A percentile compares a stretch with the other conserved stretches of the same genome.
These are phyloP conservation scores for Pichia phayaonensis DNA, from an alignment of 805 yeast species.

Conservation along the genomic window DNA sequence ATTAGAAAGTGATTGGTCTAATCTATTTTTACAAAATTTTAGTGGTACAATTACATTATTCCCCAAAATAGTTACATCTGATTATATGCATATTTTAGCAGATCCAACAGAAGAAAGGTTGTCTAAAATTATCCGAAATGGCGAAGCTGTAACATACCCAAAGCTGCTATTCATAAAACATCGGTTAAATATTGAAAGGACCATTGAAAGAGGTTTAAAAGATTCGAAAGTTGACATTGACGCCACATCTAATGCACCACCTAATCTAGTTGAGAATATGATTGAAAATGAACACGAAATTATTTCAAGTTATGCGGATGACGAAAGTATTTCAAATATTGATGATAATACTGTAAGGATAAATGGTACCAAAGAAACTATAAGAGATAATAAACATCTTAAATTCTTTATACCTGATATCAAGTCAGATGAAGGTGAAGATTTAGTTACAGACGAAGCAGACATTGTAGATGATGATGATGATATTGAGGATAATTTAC, in stretches of 20 bases:
- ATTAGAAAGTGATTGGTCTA: slow-evolving; percentile 75
- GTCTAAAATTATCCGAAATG: slow-evolving; percentile 47
- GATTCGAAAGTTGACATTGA: slow-evolving; percentile 6
- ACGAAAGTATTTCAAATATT: neutral
- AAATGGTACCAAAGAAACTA: neutral
- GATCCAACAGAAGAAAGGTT: slow-evolving; percentile 61
- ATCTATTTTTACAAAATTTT: slow-evolving; percentile 64
- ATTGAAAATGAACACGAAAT: neutral
- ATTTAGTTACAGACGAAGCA: neutral
- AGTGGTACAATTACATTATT: slow-evolving; percentile 71
- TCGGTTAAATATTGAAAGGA: slow-evolving; percentile 56
- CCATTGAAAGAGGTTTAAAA: slow-evolving; percentile 43
- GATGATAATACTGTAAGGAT: neutral
- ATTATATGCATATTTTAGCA: slow-evolving; percentile 54
- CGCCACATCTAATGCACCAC: slow-evolving; percentile 5
- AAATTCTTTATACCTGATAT: neutral
- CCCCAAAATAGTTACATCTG: slow-evolving; percentile 56
- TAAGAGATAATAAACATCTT: neutral
- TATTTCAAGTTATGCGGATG: neutral
- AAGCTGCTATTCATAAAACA: slow-evolving; percentile 57
- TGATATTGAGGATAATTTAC: neutral
- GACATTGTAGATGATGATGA: slow-evolving; percentile 10
- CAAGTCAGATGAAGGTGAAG: neutral
- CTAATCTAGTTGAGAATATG: slow-evolving; percentile 4
- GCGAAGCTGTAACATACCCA: slow-evolving; percentile 62